phyloP scores from a whole-genome alignment of 495 filamentous ascomycete species.

The Hypoxylon perforatum region DNA sequence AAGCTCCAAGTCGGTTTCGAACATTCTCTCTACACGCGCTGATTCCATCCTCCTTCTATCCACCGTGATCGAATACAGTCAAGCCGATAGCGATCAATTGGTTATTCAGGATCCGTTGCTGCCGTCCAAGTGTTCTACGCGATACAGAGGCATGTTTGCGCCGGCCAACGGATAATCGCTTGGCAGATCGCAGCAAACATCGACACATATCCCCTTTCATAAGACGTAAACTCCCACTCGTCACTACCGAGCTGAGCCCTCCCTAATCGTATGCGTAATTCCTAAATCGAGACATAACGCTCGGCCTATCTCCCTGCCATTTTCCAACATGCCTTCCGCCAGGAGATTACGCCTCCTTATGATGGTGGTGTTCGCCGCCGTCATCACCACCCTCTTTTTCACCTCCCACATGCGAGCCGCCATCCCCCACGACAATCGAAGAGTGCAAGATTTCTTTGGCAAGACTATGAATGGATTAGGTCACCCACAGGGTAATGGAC shows the following conservation, averaged over 20 bases:
- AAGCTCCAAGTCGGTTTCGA: conserved; percentile 22
- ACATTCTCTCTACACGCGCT: conserved; percentile 6
- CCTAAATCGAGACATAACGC: not conserved
- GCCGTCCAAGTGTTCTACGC: not conserved
- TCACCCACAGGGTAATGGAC: conserved; percentile 42
- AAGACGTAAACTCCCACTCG: not conserved
- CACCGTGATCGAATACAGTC: not conserved
- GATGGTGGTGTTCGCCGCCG: conserved; percentile 65
- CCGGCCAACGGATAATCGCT: conserved; percentile 27
- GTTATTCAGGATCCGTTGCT: not conserved
- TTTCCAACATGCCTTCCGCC: conserved; percentile 72
- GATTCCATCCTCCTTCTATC: conserved; percentile 6
- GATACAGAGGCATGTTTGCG: conserved; percentile 36
- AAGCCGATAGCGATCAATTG: conserved; percentile 8
- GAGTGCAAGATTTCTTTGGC: conserved; percentile 63
- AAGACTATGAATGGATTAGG: conserved; percentile 64
- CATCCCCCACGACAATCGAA: conserved; percentile 50
- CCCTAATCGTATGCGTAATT: conserved; percentile 19
- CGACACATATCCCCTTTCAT: not conserved
- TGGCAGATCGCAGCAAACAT: conserved; percentile 14
- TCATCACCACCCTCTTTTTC: conserved; percentile 72
- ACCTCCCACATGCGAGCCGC: conserved; percentile 57
- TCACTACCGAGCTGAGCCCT: not conserved
- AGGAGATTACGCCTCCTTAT: conserved; percentile 71
- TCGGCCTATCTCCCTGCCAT: not conserved